Evolutionary conservation across 345 rosid species (phyloP).

Genomic region (Brassica nigra): DNA sequence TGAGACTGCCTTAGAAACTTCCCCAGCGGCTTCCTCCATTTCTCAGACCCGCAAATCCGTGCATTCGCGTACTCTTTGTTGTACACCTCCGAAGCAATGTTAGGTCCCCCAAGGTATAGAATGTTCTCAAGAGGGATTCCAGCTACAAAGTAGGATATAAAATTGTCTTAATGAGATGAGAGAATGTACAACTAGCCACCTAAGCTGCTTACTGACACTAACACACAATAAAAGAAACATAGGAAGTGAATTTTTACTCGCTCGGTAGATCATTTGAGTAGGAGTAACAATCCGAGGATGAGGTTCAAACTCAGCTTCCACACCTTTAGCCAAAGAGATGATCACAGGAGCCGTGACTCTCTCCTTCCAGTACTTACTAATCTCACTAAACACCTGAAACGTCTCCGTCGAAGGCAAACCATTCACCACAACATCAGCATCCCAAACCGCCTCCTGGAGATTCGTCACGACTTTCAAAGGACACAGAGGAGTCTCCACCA

Average conservation of each 20-base stretch:
- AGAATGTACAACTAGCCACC: neutral
- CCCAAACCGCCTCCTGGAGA: constrained; percentile 98
- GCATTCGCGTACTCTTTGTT: constrained; percentile 97
- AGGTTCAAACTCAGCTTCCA: constrained; percentile 84
- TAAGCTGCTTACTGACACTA: neutral
- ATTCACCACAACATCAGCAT: constrained; percentile 92
- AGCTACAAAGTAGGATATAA: no score
- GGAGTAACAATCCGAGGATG: constrained; percentile 86
- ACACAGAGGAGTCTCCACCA: constrained; percentile 92
- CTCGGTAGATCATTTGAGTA: constrained; percentile 83
- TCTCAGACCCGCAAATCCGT: constrained; percentile 89
- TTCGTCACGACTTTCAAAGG: constrained; percentile 96
- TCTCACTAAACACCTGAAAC: constrained; percentile 72
- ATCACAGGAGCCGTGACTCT: constrained; percentile 73
- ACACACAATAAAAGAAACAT: neutral
- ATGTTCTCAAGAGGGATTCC: constrained; percentile 68
- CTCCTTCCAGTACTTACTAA: constrained; percentile 87
- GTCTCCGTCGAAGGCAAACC: constrained; percentile 98
- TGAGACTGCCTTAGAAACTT: constrained; percentile 91
- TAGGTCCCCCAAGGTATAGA: constrained; percentile 99
- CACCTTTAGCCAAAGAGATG: constrained; percentile 87
- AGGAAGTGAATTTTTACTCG: constrained; percentile 59
- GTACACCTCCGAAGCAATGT: constrained; percentile 94
- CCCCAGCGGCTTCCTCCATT: constrained; percentile 96
- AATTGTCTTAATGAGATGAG: no score